Conservation (phyloP, 371 early-diverging fungal genomes). For the Syncephalastrum sp. region DNA sequence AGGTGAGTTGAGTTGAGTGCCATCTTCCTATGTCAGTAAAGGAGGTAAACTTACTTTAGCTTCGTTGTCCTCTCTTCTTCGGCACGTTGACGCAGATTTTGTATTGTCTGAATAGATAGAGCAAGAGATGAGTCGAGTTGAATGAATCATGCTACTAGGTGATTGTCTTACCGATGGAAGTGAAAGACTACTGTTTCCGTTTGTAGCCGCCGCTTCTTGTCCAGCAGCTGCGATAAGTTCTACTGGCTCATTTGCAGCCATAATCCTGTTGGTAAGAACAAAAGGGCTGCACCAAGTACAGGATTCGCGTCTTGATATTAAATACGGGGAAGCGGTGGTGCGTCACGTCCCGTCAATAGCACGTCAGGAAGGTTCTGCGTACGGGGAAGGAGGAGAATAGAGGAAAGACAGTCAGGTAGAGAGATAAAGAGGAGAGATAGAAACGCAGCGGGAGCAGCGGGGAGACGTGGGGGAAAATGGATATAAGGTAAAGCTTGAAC, state of each 20-base stretch:
- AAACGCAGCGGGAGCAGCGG: background rate
- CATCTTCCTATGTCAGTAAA: background rate
- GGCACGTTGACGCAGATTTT: slow-evolving; percentile 26
- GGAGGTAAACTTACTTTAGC: slow-evolving; percentile 21
- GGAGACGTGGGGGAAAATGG: background rate
- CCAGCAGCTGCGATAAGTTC: slow-evolving; percentile 12
- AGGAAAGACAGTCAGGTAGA: background rate
- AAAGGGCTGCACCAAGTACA: too few relatives aligned
- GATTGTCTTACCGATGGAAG: slow-evolving; percentile 13
- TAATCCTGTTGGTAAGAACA: slow-evolving; percentile 12
- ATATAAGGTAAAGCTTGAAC: background rate
- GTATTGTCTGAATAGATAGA: slow-evolving; percentile 20
- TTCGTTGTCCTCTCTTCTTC: slow-evolving; percentile 22
- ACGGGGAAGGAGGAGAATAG: background rate
- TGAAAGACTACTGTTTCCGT: slow-evolving; percentile 9
- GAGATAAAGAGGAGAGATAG: background rate
- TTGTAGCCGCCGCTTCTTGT: slow-evolving; percentile 18
- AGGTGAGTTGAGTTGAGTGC: background rate
- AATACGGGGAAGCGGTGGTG: too few relatives aligned
- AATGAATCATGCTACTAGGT: background rate
- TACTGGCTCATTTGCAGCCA: slow-evolving; percentile 23
- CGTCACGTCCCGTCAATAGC: too few relatives aligned
- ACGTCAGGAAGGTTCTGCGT: too few relatives aligned
- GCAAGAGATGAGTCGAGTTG: background rate
- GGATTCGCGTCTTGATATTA: too few relatives aligned